phyloP scores from a whole-genome alignment of 2,329 filamentous ascomycete species.

The Pseudocercospora crystallina region DNA sequence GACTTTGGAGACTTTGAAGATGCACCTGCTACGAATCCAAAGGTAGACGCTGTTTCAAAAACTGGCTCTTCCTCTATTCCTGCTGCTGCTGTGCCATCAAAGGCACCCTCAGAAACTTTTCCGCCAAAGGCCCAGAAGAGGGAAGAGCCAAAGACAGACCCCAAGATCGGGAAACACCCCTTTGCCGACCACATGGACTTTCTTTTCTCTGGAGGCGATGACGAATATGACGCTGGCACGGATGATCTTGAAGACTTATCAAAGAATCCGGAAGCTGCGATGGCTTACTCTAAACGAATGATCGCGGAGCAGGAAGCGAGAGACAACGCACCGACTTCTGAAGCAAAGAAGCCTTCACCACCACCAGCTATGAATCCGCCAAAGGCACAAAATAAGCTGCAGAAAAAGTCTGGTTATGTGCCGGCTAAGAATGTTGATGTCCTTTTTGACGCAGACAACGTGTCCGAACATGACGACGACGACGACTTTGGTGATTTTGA shows the following conservation, averaged over 20 bases:
- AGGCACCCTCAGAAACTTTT: conserved; percentile 5
- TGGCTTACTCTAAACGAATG: conserved; percentile 36
- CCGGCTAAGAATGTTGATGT: conserved; percentile 28
- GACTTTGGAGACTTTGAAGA: conserved; percentile 58
- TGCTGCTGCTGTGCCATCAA: conserved; percentile 1
- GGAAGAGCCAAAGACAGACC: conserved; percentile 6
- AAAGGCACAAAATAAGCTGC: conserved; percentile 25
- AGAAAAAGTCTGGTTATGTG: conserved; percentile 28
- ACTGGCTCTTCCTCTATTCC: conserved; percentile 18
- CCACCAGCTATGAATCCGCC: conserved; percentile 10
- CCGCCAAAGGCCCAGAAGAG: conserved; percentile 11
- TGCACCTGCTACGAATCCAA: conserved; percentile 22
- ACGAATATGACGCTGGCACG: conserved; percentile 36
- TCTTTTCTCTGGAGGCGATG: conserved; percentile 33
- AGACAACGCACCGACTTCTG: conserved; percentile 8
- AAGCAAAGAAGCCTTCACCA: conserved; percentile 2
- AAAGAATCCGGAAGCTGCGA: conserved; percentile 36
- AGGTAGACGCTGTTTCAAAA: neutral
- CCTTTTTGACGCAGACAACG: conserved; percentile 36
- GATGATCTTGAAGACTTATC: conserved; percentile 35
- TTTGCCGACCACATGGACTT: conserved; percentile 37
- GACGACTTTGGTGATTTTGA: conserved; percentile 40
- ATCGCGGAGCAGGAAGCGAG: conserved; percentile 29
- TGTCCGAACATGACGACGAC: conserved; percentile 30
- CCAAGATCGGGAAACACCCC: conserved; percentile 29